These are phyloP conservation scores for Backusella westeae DNA, from an alignment of 192 early-diverging fungal genomes.

Conservation along the genomic window DNA sequence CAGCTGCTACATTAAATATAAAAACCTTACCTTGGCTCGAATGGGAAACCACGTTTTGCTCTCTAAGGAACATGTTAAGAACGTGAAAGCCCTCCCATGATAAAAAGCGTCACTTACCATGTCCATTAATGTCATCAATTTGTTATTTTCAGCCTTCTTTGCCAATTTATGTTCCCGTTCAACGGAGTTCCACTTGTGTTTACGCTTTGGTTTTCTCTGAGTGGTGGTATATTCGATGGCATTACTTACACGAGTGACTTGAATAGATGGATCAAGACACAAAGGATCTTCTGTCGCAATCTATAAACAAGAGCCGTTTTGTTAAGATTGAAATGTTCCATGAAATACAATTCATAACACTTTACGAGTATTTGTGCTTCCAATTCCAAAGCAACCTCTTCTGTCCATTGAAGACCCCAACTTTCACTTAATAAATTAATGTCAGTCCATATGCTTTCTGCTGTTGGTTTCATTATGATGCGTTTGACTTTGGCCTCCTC, in stretches of 20 bases:
- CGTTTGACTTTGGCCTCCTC: slow-evolving; percentile 28
- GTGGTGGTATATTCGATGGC: slow-evolving; percentile 58
- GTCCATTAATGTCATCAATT: slow-evolving; percentile 73
- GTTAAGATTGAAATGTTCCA: no score
- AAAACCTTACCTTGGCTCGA: slow-evolving; percentile 46
- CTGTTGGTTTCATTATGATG: slow-evolving; percentile 44
- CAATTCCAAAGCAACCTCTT: slow-evolving; percentile 55
- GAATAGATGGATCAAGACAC: slow-evolving; percentile 65
- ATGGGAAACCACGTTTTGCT: slow-evolving; percentile 47
- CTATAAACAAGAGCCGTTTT: slow-evolving; percentile 14
- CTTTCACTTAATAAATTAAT: slow-evolving; percentile 47
- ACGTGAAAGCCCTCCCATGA: neutral
- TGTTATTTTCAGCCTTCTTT: slow-evolving; percentile 65
- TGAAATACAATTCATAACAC: neutral
- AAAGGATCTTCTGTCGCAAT: slow-evolving; percentile 65
- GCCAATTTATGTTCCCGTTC: slow-evolving; percentile 67
- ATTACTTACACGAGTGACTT: slow-evolving; percentile 68
- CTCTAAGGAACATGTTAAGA: neutral
- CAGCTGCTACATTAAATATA: neutral
- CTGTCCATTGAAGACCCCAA: slow-evolving; percentile 45
- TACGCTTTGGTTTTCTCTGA: slow-evolving; percentile 50
- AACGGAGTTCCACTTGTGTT: slow-evolving; percentile 68
- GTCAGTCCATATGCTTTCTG: slow-evolving; percentile 56
- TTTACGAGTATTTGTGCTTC: slow-evolving; percentile 62
- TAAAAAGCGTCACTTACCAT: slow-evolving; percentile 38